These are phyloP conservation scores for Spinellus fusiger DNA, from an alignment of 192 early-diverging fungal genomes.

Conservation along the genomic window DNA sequence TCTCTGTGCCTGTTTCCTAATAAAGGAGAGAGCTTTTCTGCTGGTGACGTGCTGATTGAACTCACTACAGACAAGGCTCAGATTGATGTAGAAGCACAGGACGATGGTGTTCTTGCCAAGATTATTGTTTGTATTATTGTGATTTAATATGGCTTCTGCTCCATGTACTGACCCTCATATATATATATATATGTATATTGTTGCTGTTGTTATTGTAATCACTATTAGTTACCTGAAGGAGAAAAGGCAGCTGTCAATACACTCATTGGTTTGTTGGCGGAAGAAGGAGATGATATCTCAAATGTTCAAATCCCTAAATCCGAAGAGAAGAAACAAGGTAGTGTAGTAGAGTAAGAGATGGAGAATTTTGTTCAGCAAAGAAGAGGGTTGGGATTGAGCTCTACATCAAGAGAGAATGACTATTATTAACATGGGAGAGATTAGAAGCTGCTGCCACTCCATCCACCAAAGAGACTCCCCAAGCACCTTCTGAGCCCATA, in stretches of 20 bases:
- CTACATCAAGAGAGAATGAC: too few species aligned
- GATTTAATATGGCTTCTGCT: not conserved
- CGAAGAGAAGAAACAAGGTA: too few species aligned
- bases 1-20: not conserved
- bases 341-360: too few species aligned
- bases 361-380: too few species aligned
- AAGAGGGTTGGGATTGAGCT: too few species aligned
- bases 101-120: slow-evolving; percentile 93
- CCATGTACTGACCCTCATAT: not conserved
- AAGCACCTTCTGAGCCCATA: slow-evolving; percentile 26
- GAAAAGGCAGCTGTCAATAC: slow-evolving; percentile 74
- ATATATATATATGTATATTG: not conserved
- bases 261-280: slow-evolving; percentile 78
- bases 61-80: slow-evolving; percentile 98
- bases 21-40: slow-evolving; percentile 77
- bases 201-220: not conserved
- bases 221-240: slow-evolving; percentile 44
- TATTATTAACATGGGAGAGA: too few species aligned
- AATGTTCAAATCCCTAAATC: slow-evolving; percentile 62
- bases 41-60: slow-evolving; percentile 92
- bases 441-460: slow-evolving; percentile 8
- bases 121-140: slow-evolving; percentile 57
- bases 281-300: slow-evolving; percentile 81
- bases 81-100: slow-evolving; percentile 98
- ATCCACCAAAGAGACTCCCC: slow-evolving; percentile 7